Evolutionary conservation across 2,329 filamentous ascomycete genomes (phyloP).

Genomic region (Passalora sequoiae): DNA sequence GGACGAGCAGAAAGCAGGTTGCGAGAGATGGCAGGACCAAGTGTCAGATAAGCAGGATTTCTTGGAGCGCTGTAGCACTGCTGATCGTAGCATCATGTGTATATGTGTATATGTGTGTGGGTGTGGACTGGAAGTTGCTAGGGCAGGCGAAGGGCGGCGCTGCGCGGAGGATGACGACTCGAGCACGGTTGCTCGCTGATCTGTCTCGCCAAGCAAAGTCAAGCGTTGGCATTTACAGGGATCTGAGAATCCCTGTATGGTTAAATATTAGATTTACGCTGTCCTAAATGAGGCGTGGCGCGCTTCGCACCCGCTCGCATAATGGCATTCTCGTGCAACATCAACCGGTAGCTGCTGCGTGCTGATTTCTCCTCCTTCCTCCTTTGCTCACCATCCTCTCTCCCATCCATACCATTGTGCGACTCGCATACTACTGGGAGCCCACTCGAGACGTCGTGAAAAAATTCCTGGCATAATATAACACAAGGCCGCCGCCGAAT

Average conservation of each 20-base stretch:
- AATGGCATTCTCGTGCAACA: background rate
- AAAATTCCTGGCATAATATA: no score
- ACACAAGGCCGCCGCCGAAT: no score
- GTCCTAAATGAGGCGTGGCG: no score
- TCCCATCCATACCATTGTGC: no score
- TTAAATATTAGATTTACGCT: no score
- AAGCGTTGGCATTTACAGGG: background rate
- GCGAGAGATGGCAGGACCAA: background rate
- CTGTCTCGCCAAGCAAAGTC: background rate
- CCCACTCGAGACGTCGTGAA: background rate
- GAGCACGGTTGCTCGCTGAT: background rate
- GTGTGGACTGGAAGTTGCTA: background rate
- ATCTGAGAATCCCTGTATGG: no score
- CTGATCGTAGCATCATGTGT: background rate
- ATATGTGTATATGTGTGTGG: no score
- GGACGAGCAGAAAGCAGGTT: background rate
- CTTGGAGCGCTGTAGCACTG: background rate
- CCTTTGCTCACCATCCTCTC: background rate
- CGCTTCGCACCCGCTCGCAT: no score
- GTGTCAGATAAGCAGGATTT: background rate
- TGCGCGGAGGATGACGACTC: background rate
- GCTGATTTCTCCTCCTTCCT: slow-evolving; percentile 2
- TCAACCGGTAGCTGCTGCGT: background rate
- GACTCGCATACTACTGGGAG: background rate
- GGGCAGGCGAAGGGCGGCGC: background rate